Evolutionary conservation across 495 filamentous ascomycete species (phyloP).

Genomic region (Darksidea phi): DNA sequence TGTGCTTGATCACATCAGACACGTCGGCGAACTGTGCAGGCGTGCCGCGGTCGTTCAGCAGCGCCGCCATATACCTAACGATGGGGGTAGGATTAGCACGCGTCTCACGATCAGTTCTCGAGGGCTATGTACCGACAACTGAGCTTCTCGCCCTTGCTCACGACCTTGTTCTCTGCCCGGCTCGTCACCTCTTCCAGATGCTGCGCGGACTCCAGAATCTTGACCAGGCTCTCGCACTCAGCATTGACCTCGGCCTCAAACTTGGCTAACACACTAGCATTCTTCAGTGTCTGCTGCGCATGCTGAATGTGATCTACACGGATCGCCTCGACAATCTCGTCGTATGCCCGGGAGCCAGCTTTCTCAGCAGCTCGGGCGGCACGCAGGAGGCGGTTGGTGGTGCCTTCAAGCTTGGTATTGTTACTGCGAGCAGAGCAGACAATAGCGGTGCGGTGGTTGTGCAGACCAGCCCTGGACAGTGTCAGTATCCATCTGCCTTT

Average conservation of each 20-base stretch:
- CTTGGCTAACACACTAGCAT: conserved; percentile 55
- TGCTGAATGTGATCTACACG: conserved; percentile 70
- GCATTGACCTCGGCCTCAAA: conserved; percentile 62
- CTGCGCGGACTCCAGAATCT: conserved; percentile 58
- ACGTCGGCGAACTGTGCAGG: conserved; percentile 85
- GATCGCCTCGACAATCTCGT: conserved; percentile 70
- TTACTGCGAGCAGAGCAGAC: conserved; percentile 93
- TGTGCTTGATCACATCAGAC: conserved; percentile 67
- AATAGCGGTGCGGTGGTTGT: conserved; percentile 70
- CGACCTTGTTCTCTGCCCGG: conserved; percentile 80
- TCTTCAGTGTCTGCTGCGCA: conserved; percentile 60
- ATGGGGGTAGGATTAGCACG: too few relatives aligned
- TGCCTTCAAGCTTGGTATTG: conserved; percentile 84
- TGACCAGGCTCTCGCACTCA: conserved; percentile 66
- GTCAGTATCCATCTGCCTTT: background rate
- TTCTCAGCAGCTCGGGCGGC: conserved; percentile 67
- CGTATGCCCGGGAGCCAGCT: conserved; percentile 60
- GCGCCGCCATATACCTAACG: too few relatives aligned
- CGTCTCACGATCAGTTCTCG: too few relatives aligned
- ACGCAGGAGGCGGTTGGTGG: conserved; percentile 79
- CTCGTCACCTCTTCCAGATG: conserved; percentile 68
- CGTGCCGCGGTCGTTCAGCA: conserved; percentile 73
- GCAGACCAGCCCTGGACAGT: conserved; percentile 60
- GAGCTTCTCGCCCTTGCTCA: conserved; percentile 91
- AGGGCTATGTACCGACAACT: conserved; percentile 83